These are phyloP conservation scores for Saccharomycopsis fermentans DNA, from an alignment of 805 yeast genomes.

Conservation along the genomic window DNA sequence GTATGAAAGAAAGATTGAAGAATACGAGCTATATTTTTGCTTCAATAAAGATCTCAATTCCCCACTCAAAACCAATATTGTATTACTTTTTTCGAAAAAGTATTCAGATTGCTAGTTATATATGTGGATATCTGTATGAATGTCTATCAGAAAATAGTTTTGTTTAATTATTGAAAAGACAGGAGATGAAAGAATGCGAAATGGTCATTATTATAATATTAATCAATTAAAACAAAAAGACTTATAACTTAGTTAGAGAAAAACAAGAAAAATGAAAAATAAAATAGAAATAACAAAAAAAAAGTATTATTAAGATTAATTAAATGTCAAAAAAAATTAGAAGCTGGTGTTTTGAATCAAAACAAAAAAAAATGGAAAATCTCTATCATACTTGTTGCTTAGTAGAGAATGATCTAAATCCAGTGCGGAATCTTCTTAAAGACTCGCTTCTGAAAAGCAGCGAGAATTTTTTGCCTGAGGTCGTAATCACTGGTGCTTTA, in stretches of 20 bases:
- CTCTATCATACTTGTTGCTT: neutral
- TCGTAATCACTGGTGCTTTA: neutral
- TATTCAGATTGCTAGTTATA: too few species aligned
- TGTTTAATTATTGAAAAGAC: neutral
- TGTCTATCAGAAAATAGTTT: neutral
- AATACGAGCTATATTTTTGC: too few species aligned
- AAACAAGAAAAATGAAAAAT: neutral
- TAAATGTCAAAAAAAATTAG: neutral
- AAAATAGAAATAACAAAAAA: neutral
- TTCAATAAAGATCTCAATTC: too few species aligned
- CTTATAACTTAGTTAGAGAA: neutral
- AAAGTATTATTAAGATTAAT: neutral
- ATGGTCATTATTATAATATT: constrained; percentile 1
- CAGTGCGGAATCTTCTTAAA: neutral
- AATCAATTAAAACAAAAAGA: neutral
- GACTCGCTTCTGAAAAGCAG: neutral
- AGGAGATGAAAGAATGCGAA: neutral
- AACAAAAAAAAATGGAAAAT: neutral
- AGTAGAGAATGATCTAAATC: neutral
- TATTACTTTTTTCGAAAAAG: too few species aligned
- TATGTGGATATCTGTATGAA: neutral
- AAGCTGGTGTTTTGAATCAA: neutral
- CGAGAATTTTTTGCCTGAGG: neutral
- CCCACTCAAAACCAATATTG: too few species aligned
- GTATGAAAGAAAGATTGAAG: too few species aligned